phyloP scores from a whole-genome alignment of 2,329 filamentous ascomycete species.

The Penicillium hesseltinei region DNA sequence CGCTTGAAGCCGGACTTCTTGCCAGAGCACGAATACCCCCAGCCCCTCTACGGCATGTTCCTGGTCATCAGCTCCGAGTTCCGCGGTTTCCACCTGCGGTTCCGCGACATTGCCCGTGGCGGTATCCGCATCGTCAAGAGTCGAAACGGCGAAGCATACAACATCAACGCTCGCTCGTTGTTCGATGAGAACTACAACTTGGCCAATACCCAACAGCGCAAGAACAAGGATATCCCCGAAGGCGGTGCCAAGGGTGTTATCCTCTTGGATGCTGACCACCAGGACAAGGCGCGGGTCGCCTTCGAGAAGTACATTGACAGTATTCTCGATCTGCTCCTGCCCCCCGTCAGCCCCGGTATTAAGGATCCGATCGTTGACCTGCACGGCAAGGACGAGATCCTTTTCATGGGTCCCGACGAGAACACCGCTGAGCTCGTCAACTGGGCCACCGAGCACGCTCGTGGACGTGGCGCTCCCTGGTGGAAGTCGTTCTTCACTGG shows the following conservation, averaged over 20 bases:
- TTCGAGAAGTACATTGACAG: slow-evolving; percentile 99
- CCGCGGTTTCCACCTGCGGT: slow-evolving; percentile 93
- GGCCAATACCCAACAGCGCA: slow-evolving; percentile 96
- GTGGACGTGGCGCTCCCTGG: slow-evolving; percentile 84
- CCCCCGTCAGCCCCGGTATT: slow-evolving; percentile 88
- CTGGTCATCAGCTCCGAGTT: slow-evolving; percentile 96
- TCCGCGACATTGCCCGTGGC: slow-evolving; percentile 93
- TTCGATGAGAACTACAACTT: slow-evolving; percentile 99
- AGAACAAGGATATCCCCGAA: slow-evolving; percentile 99
- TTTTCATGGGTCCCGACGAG: slow-evolving; percentile 98
- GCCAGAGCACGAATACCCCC: slow-evolving; percentile 86
- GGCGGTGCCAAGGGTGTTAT: slow-evolving; percentile 98
- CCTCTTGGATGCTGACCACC: slow-evolving; percentile 86
- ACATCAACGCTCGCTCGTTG: slow-evolving; percentile 91
- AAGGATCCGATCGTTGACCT: slow-evolving; percentile 98
- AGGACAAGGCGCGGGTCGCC: slow-evolving; percentile 85
- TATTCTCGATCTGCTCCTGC: slow-evolving; percentile 89
- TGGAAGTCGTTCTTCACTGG: slow-evolving; percentile 99
- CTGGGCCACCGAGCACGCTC: slow-evolving; percentile 97
- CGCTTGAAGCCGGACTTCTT: slow-evolving; percentile 78
- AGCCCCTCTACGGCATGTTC: slow-evolving; percentile 96
- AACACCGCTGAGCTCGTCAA: slow-evolving; percentile 96
- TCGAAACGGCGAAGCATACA: slow-evolving; percentile 89
- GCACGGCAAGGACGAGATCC: slow-evolving; percentile 90
- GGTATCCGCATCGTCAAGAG: slow-evolving; percentile 99